Evolutionary conservation across 306 rosid species (phyloP).

Genomic region (Ormosia emarginata): DNA sequence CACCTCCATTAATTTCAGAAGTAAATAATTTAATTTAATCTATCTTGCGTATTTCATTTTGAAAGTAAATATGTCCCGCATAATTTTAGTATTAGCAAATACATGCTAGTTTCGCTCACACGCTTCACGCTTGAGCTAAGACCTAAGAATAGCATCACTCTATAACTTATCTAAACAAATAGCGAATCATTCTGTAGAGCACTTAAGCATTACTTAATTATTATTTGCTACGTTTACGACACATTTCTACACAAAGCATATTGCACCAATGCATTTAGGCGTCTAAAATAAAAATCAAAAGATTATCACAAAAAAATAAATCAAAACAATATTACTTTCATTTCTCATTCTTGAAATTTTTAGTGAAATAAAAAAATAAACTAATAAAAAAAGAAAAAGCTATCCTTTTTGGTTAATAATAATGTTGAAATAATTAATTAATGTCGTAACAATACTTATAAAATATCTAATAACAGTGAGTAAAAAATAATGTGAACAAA

Average conservation of each 20-base stretch:
- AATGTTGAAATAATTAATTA: no score
- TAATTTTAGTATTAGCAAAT: no score
- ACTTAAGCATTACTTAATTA: not conserved
- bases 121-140: no score
- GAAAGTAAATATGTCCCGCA: no score
- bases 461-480: no score
- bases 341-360: not conserved
- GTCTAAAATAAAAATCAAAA: constrained; percentile 4
- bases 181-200: not conserved
- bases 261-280: constrained; percentile 22
- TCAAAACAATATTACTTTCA: not conserved
- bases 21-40: no score
- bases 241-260: not conserved
- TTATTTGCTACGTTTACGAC: not conserved
- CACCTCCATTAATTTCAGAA: no score
- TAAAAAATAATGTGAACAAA: no score
- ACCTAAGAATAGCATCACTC: not conserved
- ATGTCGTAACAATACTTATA: no score
- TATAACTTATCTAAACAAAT: not conserved
- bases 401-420: not conserved
- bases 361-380: not conserved
- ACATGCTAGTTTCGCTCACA: not conserved
- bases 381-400: not conserved
- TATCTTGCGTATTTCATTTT: no score
- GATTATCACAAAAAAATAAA: no score